A percentile compares a stretch with the other conserved stretches of the same genome.
Conservation (phyloP, 495 filamentous ascomycete species). For the Hypoxylon perforatum region DNA sequence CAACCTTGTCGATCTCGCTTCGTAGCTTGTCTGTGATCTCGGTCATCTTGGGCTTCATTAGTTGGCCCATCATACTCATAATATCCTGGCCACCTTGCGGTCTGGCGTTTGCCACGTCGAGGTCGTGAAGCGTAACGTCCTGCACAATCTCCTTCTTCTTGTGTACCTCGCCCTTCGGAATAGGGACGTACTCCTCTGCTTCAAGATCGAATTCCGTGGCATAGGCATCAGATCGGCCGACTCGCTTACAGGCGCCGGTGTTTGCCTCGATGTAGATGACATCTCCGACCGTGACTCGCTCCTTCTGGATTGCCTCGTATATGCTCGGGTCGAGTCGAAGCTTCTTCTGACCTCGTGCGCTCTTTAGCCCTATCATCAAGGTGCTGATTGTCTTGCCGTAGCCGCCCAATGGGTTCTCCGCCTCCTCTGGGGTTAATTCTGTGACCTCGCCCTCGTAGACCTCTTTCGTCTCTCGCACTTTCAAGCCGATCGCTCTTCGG, state of each 20-base stretch:
- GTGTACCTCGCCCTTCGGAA: slow-evolving; percentile 98
- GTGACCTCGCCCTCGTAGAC: slow-evolving; percentile 98
- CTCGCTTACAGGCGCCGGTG: slow-evolving; percentile 95
- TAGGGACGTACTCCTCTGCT: slow-evolving; percentile 97
- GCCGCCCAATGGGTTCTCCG: slow-evolving; percentile 96
- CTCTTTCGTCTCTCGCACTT: slow-evolving; percentile 97
- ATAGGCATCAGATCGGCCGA: slow-evolving; percentile 94
- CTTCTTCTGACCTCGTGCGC: slow-evolving; percentile 94
- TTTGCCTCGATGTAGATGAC: slow-evolving; percentile 99
- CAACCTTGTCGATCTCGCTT: slow-evolving; percentile 97
- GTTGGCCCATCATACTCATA: slow-evolving; percentile 99
- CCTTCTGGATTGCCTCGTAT: slow-evolving; percentile 98
- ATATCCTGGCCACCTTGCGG: slow-evolving; percentile 98
- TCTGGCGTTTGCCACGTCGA: slow-evolving; percentile 95
- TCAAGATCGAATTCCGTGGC: slow-evolving; percentile 98
- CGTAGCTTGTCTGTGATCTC: slow-evolving; percentile 98
- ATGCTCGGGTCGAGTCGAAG: slow-evolving; percentile 95
- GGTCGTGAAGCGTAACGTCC: slow-evolving; percentile 94
- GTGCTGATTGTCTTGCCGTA: slow-evolving; percentile 96
- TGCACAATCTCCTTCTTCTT: slow-evolving; percentile 99
- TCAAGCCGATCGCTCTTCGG: slow-evolving; percentile 91
- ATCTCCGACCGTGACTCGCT: slow-evolving; percentile 93
- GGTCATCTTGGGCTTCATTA: slow-evolving; percentile 99
- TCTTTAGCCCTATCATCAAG: slow-evolving; percentile 88
- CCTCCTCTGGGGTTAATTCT: slow-evolving; percentile 93